A percentile compares a stretch with the other conserved stretches of the same genome.
These are phyloP conservation scores for Trichoderma semiorbis DNA, from an alignment of 2,329 filamentous ascomycete species.

Conservation along the genomic window DNA sequence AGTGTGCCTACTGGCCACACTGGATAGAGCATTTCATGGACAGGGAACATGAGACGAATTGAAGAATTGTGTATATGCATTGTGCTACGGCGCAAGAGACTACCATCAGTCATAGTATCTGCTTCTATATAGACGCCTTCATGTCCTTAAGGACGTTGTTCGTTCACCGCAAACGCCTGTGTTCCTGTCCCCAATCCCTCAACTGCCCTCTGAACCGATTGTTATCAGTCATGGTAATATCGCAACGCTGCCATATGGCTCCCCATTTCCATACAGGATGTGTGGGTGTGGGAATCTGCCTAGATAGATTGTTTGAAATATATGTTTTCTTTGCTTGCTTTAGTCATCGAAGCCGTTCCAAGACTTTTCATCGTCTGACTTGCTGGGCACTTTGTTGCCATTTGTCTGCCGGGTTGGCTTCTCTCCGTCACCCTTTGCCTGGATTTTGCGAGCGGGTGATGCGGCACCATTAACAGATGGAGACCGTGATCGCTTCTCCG, in stretches of 20 bases:
- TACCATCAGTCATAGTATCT: neutral
- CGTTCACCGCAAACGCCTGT: neutral
- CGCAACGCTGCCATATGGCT: neutral
- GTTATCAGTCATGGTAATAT: neutral
- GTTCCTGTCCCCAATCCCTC: neutral
- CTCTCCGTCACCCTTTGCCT: slow-evolving; percentile 23
- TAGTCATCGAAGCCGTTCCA: slow-evolving; percentile 43
- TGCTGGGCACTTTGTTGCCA: slow-evolving; percentile 11
- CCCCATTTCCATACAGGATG: neutral
- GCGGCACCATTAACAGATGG: slow-evolving; percentile 26
- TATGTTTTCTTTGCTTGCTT: neutral
- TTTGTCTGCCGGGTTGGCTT: slow-evolving; percentile 20
- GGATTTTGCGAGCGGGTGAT: slow-evolving; percentile 31
- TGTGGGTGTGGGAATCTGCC: neutral
- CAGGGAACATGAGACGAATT: neutral
- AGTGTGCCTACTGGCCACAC: neutral
- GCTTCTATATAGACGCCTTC: neutral
- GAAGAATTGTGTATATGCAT: neutral
- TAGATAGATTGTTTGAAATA: neutral
- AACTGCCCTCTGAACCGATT: neutral
- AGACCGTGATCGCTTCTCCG: slow-evolving; percentile 32
- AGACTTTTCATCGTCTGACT: slow-evolving; percentile 40
- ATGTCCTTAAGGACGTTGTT: neutral
- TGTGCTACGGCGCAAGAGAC: neutral
- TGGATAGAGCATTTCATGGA: neutral